A percentile compares a stretch with the other conserved stretches of the same genome.
These are phyloP conservation scores for Candida tallmaniae DNA, from an alignment of 805 yeast genomes.

Conservation along the genomic window DNA sequence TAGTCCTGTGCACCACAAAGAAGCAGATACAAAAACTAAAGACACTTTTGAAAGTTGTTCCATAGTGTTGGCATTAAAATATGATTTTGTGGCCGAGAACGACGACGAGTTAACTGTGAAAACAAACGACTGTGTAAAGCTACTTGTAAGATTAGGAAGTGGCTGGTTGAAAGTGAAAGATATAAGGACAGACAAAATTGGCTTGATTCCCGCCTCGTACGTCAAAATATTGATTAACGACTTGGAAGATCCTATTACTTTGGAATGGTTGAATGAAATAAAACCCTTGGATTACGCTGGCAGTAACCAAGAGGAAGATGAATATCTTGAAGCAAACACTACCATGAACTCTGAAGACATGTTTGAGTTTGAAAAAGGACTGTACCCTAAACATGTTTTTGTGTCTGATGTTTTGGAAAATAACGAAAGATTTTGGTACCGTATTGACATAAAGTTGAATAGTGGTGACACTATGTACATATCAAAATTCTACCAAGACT, in stretches of 20 bases:
- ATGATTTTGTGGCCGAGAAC: conserved; percentile 26
- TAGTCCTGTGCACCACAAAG: too few relatives aligned
- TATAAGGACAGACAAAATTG: conserved; percentile 19
- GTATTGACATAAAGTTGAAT: conserved; percentile 21
- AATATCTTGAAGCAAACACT: neutral
- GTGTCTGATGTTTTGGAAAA: conserved; percentile 26
- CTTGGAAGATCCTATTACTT: conserved; percentile 24
- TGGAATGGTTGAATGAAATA: conserved; percentile 26
- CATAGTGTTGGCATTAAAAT: conserved; percentile 27
- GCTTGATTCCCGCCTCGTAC: conserved; percentile 37
- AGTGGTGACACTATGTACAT: conserved; percentile 18
- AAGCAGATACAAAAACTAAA: too few relatives aligned
- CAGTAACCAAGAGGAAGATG: too few relatives aligned
- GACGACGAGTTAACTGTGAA: conserved; percentile 23
- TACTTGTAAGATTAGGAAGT: conserved; percentile 32
- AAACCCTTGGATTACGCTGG: neutral
- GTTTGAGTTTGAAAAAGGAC: conserved; percentile 12
- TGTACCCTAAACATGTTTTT: conserved; percentile 11
- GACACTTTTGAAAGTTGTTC: too few relatives aligned
- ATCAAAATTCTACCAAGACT: conserved; percentile 33
- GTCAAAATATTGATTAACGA: conserved; percentile 39
- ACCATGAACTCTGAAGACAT: conserved; percentile 6
- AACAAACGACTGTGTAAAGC: conserved; percentile 25
- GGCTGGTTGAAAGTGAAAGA: conserved; percentile 37
- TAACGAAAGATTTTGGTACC: conserved; percentile 28